These are phyloP conservation scores for Gillenia trifoliata DNA, from an alignment of 306 rosid species.

Conservation along the genomic window DNA sequence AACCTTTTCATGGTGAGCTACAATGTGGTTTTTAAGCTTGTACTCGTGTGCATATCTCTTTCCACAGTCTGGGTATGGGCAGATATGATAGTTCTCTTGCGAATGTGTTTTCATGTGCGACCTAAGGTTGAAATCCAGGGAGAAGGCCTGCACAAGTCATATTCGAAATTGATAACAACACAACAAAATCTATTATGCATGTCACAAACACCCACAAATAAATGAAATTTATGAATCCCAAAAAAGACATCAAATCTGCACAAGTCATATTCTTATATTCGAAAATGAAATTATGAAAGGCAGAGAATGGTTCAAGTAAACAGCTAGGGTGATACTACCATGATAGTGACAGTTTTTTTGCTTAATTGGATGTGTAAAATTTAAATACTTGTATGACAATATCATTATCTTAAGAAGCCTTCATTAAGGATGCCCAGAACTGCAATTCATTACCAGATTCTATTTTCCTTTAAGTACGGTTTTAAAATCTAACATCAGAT, in stretches of 20 bases:
- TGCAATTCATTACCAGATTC: not conserved
- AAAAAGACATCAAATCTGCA: not conserved
- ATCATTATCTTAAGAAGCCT: not conserved
- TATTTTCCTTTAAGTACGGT: not conserved
- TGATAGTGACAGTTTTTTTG: not conserved
- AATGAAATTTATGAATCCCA: not conserved
- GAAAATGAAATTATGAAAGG: not conserved
- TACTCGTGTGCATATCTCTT: constrained; percentile 98
- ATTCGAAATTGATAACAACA: not conserved
- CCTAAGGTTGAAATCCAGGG: constrained; percentile 85
- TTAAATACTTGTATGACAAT: not conserved
- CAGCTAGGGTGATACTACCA: not conserved
- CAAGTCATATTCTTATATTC: too few relatives aligned
- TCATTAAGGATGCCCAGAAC: not conserved
- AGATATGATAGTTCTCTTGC: constrained; percentile 89
- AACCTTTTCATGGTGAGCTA: constrained; percentile 95
- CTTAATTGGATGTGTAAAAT: not conserved
- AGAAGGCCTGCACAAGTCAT: constrained; percentile 69
- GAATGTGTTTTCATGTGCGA: constrained; percentile 99
- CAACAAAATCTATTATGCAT: not conserved
- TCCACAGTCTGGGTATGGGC: constrained; percentile 90
- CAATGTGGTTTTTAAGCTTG: constrained; percentile 92
- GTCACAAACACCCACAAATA: not conserved
- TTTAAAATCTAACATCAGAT: not conserved
- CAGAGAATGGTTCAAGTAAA: not conserved